Conservation (phyloP, 2,329 filamentous ascomycete genomes). For the Aureobasidium sp. region DNA sequence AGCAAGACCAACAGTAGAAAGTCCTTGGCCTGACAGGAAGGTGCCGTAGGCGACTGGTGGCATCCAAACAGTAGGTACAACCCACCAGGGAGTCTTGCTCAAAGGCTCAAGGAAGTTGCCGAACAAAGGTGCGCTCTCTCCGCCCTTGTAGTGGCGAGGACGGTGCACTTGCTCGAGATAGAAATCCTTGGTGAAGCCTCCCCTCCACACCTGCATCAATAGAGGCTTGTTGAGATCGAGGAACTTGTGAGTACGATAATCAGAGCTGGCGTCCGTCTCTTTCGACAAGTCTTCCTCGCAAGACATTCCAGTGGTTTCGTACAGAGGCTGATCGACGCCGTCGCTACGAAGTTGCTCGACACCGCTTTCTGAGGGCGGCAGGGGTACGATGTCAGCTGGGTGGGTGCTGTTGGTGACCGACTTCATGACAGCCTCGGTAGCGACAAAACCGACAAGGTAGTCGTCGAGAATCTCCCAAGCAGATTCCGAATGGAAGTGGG, state of each 20-base stretch:
- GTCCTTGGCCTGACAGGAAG: slow-evolving; percentile 53
- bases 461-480: slow-evolving; percentile 97
- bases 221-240: slow-evolving; percentile 80
- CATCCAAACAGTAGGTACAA: slow-evolving; percentile 76
- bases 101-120: slow-evolving; percentile 99
- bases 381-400: slow-evolving; percentile 43
- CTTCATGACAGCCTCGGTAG: slow-evolving; percentile 48
- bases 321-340: slow-evolving; percentile 38
- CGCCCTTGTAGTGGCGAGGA: slow-evolving; percentile 90
- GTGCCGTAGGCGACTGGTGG: slow-evolving; percentile 70
- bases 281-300: slow-evolving; percentile 75
- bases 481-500: slow-evolving; percentile 78
- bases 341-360: slow-evolving; percentile 37
- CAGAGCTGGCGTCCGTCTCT: slow-evolving; percentile 66
- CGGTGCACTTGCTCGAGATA: slow-evolving; percentile 95
- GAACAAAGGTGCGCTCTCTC: slow-evolving; percentile 84
- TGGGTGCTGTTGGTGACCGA: slow-evolving; percentile 38
- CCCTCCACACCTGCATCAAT: slow-evolving; percentile 77
- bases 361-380: slow-evolving; percentile 42
- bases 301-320: slow-evolving; percentile 72
- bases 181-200: slow-evolving; percentile 88
- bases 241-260: slow-evolving; percentile 91
- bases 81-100: slow-evolving; percentile 89
- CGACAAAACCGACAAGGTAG: slow-evolving; percentile 71
- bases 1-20: slow-evolving; percentile 38